phyloP scores from a whole-genome alignment of 306 rosid species.

The Adenanthera pavonina region DNA sequence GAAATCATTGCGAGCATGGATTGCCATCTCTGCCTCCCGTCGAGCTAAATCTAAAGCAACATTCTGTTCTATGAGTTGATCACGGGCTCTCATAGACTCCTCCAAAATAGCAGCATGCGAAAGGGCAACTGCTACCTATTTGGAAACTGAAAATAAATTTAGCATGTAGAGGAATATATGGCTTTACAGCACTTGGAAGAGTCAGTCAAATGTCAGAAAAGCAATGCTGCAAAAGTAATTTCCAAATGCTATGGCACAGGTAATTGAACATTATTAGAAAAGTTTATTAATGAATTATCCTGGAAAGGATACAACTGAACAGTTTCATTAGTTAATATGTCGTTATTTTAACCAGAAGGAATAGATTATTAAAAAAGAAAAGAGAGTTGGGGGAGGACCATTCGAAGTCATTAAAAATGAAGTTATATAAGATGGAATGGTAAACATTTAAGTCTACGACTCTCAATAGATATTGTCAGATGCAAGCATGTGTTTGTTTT shows the following conservation, averaged over 20 bases:
- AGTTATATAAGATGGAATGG: not conserved
- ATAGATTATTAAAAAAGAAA: not conserved
- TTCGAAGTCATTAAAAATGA: not conserved
- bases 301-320: conserved; percentile 21
- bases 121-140: conserved; percentile 96
- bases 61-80: conserved; percentile 89
- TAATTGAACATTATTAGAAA: conserved; percentile 16
- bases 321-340: conserved; percentile 22
- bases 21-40: conserved; percentile 86
- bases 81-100: conserved; percentile 91
- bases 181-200: conserved; percentile 9
- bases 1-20: conserved; percentile 92
- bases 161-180: conserved; percentile 33
- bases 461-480: conserved; percentile 9
- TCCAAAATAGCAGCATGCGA: conserved; percentile 97
- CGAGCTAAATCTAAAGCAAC: conserved; percentile 83
- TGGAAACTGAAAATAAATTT: conserved; percentile 39
- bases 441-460: conserved; percentile 16
- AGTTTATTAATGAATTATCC: conserved; percentile 15
- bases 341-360: not conserved
- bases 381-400: not conserved
- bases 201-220: not conserved
- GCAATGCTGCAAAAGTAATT: conserved; percentile 16
- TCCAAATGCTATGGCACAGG: not conserved
- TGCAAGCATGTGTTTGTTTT: conserved; percentile 7